A percentile compares a stretch with the other conserved stretches of the same genome.
phyloP scores from a whole-genome alignment of 192 early-diverging fungal species.

The Backusella luteola region DNA sequence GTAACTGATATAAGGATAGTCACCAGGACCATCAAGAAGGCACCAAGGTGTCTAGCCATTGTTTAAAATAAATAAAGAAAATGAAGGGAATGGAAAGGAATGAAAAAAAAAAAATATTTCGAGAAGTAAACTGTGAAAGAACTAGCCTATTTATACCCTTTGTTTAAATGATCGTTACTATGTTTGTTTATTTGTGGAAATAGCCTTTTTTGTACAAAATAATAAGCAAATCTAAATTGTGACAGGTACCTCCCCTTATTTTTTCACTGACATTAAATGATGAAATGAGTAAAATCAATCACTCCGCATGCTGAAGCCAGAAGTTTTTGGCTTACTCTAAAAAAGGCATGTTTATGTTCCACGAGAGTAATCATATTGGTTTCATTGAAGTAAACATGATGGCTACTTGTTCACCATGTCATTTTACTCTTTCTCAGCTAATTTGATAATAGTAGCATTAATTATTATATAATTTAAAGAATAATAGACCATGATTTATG shows the following conservation, averaged over 20 bases:
- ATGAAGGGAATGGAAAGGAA: neutral
- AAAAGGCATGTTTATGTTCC: neutral
- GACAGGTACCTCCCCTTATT: neutral
- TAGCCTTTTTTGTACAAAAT: neutral
- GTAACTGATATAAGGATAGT: neutral
- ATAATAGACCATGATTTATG: neutral
- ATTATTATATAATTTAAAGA: neutral
- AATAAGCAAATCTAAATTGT: conserved; percentile 8
- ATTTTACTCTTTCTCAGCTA: conserved; percentile 5
- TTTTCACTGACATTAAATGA: neutral
- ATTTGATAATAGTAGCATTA: neutral
- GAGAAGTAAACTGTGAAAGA: neutral
- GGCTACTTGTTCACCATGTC: neutral
- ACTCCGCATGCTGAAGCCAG: neutral
- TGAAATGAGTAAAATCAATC: neutral
- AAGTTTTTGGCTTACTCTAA: neutral
- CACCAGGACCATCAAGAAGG: neutral
- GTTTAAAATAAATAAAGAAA: neutral
- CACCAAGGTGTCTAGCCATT: neutral
- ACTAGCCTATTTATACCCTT: neutral
- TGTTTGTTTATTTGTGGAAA: conserved; percentile 1
- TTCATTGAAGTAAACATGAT: neutral
- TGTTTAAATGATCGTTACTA: neutral
- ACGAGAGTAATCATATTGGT: neutral
- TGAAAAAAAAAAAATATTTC: neutral